A percentile compares a stretch with the other conserved stretches of the same genome.
Conservation (phyloP, 2,329 filamentous ascomycete species). For the Penicillium sp. region DNA sequence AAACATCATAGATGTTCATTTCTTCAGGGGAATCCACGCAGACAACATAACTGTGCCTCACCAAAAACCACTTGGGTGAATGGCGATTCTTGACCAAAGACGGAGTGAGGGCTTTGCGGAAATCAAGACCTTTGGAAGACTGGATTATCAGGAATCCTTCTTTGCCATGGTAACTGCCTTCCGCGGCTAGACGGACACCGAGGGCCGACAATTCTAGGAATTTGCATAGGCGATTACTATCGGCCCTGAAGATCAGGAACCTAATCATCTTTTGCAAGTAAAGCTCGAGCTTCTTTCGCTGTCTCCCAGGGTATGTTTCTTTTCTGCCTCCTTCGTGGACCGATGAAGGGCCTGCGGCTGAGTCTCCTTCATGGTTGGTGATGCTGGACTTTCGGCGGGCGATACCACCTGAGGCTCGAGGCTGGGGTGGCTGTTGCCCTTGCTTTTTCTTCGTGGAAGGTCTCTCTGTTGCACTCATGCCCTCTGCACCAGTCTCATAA, state of each 20-base stretch:
- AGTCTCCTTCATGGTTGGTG: constrained; percentile 40
- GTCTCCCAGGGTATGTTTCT: constrained; percentile 69
- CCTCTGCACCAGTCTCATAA: constrained; percentile 56
- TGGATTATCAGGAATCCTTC: constrained; percentile 92
- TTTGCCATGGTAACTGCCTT: constrained; percentile 96
- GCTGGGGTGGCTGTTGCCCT: constrained; percentile 22
- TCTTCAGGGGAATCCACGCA: constrained; percentile 98
- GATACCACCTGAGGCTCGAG: constrained; percentile 55
- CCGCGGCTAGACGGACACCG: constrained; percentile 86
- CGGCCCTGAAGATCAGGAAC: constrained; percentile 93
- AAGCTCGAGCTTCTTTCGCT: constrained; percentile 78
- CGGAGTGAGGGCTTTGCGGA: constrained; percentile 74
- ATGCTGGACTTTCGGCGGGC: constrained; percentile 58
- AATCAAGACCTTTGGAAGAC: constrained; percentile 82
- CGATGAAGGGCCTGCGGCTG: constrained; percentile 33
- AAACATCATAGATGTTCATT: constrained; percentile 98
- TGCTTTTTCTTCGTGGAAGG: constrained; percentile 49
- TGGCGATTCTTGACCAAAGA: constrained; percentile 76
- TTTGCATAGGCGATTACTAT: constrained; percentile 92
- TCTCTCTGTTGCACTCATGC: constrained; percentile 65
- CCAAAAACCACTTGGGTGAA: constrained; percentile 93
- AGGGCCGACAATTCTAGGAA: constrained; percentile 93
- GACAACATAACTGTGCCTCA: constrained; percentile 95
- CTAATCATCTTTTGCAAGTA: constrained; percentile 93
- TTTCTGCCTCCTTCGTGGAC: constrained; percentile 42